These are phyloP conservation scores for Wickerhamomyces queroliae DNA, from an alignment of 805 yeast genomes.

Conservation along the genomic window DNA sequence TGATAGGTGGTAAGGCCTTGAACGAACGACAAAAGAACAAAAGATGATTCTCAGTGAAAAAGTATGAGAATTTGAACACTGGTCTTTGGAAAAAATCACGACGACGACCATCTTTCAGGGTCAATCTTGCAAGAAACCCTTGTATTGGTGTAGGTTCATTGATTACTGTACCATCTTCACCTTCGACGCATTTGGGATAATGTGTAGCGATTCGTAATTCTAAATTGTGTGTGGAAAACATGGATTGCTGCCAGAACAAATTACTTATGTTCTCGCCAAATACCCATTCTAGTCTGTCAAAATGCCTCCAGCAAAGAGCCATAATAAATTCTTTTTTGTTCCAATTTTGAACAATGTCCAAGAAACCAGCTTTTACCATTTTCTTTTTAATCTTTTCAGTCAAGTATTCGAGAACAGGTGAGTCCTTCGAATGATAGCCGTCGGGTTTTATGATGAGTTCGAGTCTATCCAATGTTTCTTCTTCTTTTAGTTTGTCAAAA, in stretches of 20 bases:
- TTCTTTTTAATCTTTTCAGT: slow-evolving; percentile 30
- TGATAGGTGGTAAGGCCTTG: slow-evolving; percentile 59
- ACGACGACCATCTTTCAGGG: slow-evolving; percentile 42
- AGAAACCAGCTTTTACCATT: slow-evolving; percentile 23
- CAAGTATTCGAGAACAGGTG: slow-evolving; percentile 31
- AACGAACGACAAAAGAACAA: slow-evolving; percentile 51
- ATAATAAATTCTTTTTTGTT: slow-evolving; percentile 24
- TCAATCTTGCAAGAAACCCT: slow-evolving; percentile 65
- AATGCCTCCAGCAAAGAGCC: slow-evolving; percentile 59
- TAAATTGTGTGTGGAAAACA: slow-evolving; percentile 42
- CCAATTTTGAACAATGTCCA: slow-evolving; percentile 19
- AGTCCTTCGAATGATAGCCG: slow-evolving; percentile 22
- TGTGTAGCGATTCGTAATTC: slow-evolving; percentile 50
- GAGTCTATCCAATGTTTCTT: not conserved
- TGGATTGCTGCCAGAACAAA: slow-evolving; percentile 37
- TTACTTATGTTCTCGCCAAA: slow-evolving; percentile 37
- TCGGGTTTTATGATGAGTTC: slow-evolving; percentile 3
- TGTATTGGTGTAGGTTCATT: slow-evolving; percentile 73
- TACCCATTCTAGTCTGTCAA: slow-evolving; percentile 74
- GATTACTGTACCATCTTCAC: slow-evolving; percentile 16
- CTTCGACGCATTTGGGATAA: slow-evolving; percentile 27
- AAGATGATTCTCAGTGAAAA: slow-evolving; percentile 55
- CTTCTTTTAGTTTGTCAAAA: slow-evolving; percentile 4
- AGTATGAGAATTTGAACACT: slow-evolving; percentile 53
- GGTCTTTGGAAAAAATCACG: slow-evolving; percentile 27